Evolutionary conservation across 2,329 filamentous ascomycete genomes (phyloP), one percentile per base, ranked within the genome.

Genomic region (Chrysosporium keratinophilum): DNA sequence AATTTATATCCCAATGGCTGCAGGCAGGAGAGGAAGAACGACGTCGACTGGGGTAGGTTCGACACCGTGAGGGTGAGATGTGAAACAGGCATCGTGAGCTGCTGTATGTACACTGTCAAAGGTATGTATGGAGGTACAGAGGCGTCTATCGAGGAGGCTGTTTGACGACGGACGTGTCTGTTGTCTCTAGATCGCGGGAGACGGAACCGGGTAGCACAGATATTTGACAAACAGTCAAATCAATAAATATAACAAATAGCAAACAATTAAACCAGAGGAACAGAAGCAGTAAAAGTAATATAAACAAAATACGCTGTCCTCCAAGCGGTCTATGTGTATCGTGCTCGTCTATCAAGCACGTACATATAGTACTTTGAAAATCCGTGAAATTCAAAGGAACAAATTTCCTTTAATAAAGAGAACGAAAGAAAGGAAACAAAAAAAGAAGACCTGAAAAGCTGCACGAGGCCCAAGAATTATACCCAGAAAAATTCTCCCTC

Each of bases 1-100:
- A 83, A 94, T 57, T 78, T 78, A 57, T 94, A 82, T 37, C 86
- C 86, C 19, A 95, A 77, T 2, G 87, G 85, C 61, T 91, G 87
- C 6, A 88, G 77, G 59, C 88, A 78, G 58, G 85, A 80, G 19
- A 89, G 80, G 70, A 88, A 95, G 74, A 94, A 95, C 6, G 88
- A 93, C 48, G 85, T 82, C 2, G 88, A 86, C 35, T 83, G 81
- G 52, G 88, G 81, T 52, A 95, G 80, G 68, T 90, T 83, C 57
- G 82, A 83, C 64, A 95, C 88, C 37, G 79, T 82, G 57, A 84
- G 73, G 57, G 79, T 80, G 57, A 83, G 75, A 64, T 82, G 80
- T 42, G 80, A 80, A 61, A 82, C 70, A 54, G 80, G 79, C 81
- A 84, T 84, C 14, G 12, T 51, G 50, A 20, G 9, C 31, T 17